phyloP scores from a whole-genome alignment of 2,329 filamentous ascomycete genomes.

The Phaeophleospora eucalypticola region DNA sequence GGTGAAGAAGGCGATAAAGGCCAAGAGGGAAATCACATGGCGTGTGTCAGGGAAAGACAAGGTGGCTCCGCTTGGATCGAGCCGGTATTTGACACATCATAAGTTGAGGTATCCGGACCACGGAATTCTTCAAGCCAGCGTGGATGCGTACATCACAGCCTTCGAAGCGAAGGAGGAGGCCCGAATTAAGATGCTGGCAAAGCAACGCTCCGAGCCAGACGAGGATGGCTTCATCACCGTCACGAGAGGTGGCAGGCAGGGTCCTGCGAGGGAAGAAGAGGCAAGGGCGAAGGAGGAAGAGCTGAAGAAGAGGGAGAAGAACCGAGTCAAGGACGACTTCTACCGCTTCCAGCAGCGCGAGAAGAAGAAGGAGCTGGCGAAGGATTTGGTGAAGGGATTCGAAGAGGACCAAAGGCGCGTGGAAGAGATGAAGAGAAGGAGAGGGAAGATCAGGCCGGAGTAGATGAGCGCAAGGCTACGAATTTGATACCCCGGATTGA shows the following conservation, averaged over 20 bases:
- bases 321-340: slow-evolving; percentile 65
- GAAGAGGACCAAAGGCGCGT: slow-evolving; percentile 42
- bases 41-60: slow-evolving; percentile 53
- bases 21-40: slow-evolving; percentile 63
- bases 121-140: slow-evolving; percentile 61
- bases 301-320: slow-evolving; percentile 58
- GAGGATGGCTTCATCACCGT: slow-evolving; percentile 96
- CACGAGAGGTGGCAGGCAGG: slow-evolving; percentile 67
- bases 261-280: slow-evolving; percentile 64
- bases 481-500: neutral
- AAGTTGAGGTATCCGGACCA: slow-evolving; percentile 67
- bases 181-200: slow-evolving; percentile 57
- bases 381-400: slow-evolving; percentile 65
- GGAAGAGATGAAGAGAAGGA: slow-evolving; percentile 23
- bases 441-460: slow-evolving; percentile 24
- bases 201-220: slow-evolving; percentile 74
- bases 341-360: slow-evolving; percentile 82
- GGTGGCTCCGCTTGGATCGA: slow-evolving; percentile 53
- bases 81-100: slow-evolving; percentile 60
- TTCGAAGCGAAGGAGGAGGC: slow-evolving; percentile 66
- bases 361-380: slow-evolving; percentile 70
- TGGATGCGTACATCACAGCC: slow-evolving; percentile 82
- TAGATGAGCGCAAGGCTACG: neutral
- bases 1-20: slow-evolving; percentile 56
- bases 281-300: slow-evolving; percentile 61